Base-by-base conservation (phyloP, 495 filamentous ascomycete genomes). In the Venustampulla echinocandica region DNA sequence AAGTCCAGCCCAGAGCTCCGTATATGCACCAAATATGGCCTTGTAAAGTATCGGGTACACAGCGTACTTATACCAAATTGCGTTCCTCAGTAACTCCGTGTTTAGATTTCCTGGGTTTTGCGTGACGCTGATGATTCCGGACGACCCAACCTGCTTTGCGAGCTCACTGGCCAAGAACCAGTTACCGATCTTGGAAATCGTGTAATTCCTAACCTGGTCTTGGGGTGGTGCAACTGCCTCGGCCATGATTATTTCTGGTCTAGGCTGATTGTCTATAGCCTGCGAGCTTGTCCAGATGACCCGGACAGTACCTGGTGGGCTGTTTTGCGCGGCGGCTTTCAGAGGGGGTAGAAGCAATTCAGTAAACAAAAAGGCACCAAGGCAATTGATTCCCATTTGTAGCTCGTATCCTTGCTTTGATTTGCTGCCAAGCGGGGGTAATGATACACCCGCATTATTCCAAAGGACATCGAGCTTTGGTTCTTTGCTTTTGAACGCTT, bases 401-500 rank as follows among this genome's bases (percentile, higher is more conserved):
- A 47, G 5, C 20, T 50, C 52, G 28, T 69, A 59, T 13, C 61
- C 41, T 41, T 66, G 67, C 57, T 18, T 67, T 63, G 44, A 69
- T 20, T 15, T 14, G 10, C 3, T 13, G 13, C 3, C 59, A 57
- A 32, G 77, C 59, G 2, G 27, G 7, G 27, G 27, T 30, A 30
- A 30, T 30, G 27, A 30, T 30, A 30, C 27, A 7, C 76, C 76
- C 0, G 76, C 74, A 49, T 79, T 77, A 50, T 77, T 76, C 54
- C 63, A 77, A 0, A 80, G 62, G 5, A 76, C 65, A 40, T 79
- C 66, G 0, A 80, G 63, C 15, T 64, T 53, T 4, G 47, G 47
- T 55, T 76, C 71, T 21, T 59, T 42, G 0, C 38, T 23, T 0
- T 52, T 50, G 52, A 78, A 74, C 6, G 51, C 46, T 7, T 69